phyloP scores from a whole-genome alignment of 2,329 filamentous ascomycete species.

The Didymella keratinophila region DNA sequence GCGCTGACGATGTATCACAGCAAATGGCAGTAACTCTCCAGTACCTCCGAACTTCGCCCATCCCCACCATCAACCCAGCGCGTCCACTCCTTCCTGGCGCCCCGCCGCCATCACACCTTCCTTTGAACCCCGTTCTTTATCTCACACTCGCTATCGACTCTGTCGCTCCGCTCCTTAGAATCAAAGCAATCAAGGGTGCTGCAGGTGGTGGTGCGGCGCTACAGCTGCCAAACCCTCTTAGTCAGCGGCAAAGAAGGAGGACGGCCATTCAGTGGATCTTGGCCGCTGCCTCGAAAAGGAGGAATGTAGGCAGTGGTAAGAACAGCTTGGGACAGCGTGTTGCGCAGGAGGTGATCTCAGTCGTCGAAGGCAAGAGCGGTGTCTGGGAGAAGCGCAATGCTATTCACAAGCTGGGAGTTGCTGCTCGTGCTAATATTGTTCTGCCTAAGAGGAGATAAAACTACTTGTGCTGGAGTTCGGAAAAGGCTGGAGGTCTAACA shows the following conservation, averaged over 20 bases:
- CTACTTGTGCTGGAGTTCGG: constrained; percentile 10
- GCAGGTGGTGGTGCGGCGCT: constrained; percentile 86
- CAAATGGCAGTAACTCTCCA: constrained; percentile 86
- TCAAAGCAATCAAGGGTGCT: constrained; percentile 76
- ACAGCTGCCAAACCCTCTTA: constrained; percentile 81
- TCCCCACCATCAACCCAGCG: constrained; percentile 76
- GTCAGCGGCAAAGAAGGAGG: constrained; percentile 76
- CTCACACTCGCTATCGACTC: constrained; percentile 91
- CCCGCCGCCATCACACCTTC: constrained; percentile 79
- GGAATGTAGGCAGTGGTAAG: constrained; percentile 73
- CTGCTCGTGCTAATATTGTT: constrained; percentile 75
- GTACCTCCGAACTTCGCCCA: constrained; percentile 80
- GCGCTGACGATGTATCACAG: constrained; percentile 55
- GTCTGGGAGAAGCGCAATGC: constrained; percentile 83
- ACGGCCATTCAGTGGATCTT: constrained; percentile 89
- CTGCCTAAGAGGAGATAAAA: constrained; percentile 43
- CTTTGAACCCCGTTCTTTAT: constrained; percentile 88
- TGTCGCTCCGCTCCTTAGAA: constrained; percentile 84
- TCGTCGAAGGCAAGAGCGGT: constrained; percentile 83
- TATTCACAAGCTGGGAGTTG: constrained; percentile 82
- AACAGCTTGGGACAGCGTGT: constrained; percentile 78
- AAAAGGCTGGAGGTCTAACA: constrained; percentile 17
- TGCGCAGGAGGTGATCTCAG: constrained; percentile 84
- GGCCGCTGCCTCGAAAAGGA: constrained; percentile 80
- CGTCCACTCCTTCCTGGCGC: constrained; percentile 77